phyloP scores from a whole-genome alignment of 192 early-diverging fungal species.

The Backusella tuberculispora region DNA sequence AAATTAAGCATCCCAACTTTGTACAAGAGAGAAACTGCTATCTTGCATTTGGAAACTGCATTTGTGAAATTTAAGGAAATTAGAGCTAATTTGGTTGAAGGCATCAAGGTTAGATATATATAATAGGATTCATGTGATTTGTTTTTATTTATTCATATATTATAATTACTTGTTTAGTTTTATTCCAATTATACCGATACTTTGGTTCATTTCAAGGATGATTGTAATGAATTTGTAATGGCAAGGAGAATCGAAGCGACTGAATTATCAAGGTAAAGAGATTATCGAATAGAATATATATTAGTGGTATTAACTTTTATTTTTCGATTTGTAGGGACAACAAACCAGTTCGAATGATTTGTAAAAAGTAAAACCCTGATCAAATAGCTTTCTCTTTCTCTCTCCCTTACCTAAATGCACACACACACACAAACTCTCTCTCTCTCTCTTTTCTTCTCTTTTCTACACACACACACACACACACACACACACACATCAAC shows the following conservation, averaged over 20 bases:
- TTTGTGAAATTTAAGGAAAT: slow-evolving; percentile 79
- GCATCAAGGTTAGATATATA: slow-evolving; percentile 58
- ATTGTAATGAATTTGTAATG: slow-evolving; percentile 40
- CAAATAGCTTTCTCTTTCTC: too few relatives aligned
- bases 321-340: neutral
- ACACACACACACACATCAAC: neutral
- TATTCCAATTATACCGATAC: slow-evolving; percentile 44
- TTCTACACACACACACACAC: neutral
- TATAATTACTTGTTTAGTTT: slow-evolving; percentile 26
- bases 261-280: slow-evolving; percentile 31
- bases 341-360: slow-evolving; percentile 18
- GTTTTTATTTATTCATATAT: neutral
- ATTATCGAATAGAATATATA: neutral
- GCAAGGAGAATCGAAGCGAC: slow-evolving; percentile 38
- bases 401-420: neutral
- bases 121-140: neutral
- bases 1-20: slow-evolving; percentile 52
- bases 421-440: neutral
- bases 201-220: slow-evolving; percentile 33
- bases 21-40: slow-evolving; percentile 69
- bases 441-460: neutral
- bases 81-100: slow-evolving; percentile 77
- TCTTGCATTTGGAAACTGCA: slow-evolving; percentile 76
- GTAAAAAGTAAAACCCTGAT: neutral
- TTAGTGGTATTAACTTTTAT: neutral